Base-by-base conservation (phyloP, 2,329 filamentous ascomycete species). In the Sclerotinia trifoliorum region DNA sequence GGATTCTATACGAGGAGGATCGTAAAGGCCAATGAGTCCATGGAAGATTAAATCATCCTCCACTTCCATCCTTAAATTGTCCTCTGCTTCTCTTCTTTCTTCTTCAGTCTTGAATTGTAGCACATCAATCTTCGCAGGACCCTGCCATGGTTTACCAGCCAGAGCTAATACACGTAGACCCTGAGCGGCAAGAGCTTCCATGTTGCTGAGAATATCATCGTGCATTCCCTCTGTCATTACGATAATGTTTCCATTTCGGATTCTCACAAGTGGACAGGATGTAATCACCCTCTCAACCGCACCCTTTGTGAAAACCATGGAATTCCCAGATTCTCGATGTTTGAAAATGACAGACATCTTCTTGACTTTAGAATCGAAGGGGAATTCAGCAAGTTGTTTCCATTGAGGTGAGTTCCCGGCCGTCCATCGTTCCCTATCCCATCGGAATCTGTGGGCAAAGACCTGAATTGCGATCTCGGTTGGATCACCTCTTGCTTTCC, bases 401-500 rank as follows among this genome's bases (percentile, higher is more conserved):
- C 86, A 89, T 39, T 80, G 74, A 0, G 84, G 80, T 5, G 79
- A 79, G 1, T 84, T 80, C 2, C 83, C 84, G 17, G 80, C 79
- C 0, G 82, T 83, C 72, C 85, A 83, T 11, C 80, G 79, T 21
- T 83, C 80, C 11, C 85, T 82, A 70, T 88, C 87, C 82, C 86
- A 87, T 67, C 86, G 80, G 75, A 92, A 92, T 17, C 90, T 86
- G 54, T 84, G 86, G 11, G 88, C 88, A 75, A 92, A 91, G 0
- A 92, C 90, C 73, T 92, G 89, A 57, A 92, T 90, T 1, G 90
- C 89, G 70, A 92, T 90, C 73, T 92, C 90, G 1, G 88, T 90
- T 0, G 88, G 87, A 71, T 90, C 88, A 54, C 88, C 89, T 60
- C 86, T 84, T 39, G 85, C 87, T 67, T 85, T 82, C 88, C 88